These are phyloP conservation scores for Coniochaeta prunicola DNA, from an alignment of 2,329 filamentous ascomycete species.

Conservation along the genomic window DNA sequence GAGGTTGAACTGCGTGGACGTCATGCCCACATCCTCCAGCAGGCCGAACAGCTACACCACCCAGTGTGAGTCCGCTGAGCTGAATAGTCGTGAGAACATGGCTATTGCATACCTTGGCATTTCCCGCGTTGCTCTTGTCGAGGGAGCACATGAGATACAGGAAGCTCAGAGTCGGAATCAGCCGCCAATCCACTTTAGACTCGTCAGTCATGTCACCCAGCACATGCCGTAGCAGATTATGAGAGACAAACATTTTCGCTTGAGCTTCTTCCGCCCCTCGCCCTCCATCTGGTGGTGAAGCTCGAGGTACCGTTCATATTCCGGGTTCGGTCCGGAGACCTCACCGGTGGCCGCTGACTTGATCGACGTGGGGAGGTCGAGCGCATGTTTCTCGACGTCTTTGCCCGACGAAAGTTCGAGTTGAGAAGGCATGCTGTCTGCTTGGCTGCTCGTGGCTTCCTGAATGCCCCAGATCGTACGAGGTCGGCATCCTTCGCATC, in stretches of 20 bases:
- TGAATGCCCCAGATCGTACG: too few species aligned
- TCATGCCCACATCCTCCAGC: slow-evolving; percentile 12
- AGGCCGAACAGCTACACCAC: slow-evolving; percentile 10
- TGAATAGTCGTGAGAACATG: background rate
- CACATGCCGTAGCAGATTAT: background rate
- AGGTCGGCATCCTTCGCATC: too few species aligned
- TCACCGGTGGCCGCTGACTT: background rate
- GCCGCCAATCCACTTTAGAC: slow-evolving; percentile 6
- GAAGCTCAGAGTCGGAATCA: slow-evolving; percentile 9
- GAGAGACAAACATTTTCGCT: background rate
- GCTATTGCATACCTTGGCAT: slow-evolving; percentile 10
- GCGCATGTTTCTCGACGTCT: background rate
- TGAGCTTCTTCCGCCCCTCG: background rate
- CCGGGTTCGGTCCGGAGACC: background rate
- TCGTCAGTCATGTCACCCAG: background rate
- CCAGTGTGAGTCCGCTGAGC: background rate
- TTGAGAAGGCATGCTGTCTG: background rate
- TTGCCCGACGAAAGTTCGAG: background rate
- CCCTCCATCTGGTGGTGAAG: slow-evolving; percentile 4
- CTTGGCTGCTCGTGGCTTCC: too few species aligned
- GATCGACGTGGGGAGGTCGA: background rate
- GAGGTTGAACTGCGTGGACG: slow-evolving; percentile 16
- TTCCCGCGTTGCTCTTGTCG: slow-evolving; percentile 12
- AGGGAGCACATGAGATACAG: slow-evolving; percentile 11
- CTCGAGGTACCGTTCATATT: slow-evolving; percentile 9